phyloP scores from a whole-genome alignment of 805 yeast species.

The Millerago galiae region DNA sequence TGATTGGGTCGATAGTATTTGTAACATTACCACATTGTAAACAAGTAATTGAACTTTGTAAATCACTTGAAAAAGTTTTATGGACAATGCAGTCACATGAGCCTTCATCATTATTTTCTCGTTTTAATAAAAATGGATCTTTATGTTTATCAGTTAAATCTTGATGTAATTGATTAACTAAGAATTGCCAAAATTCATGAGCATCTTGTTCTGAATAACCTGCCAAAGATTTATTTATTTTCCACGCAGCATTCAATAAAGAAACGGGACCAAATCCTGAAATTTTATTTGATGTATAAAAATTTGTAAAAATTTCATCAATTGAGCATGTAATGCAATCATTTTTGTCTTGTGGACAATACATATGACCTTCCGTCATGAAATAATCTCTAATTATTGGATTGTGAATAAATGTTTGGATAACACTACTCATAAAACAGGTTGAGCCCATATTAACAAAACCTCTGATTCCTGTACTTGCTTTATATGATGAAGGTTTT shows the following conservation, averaged over 20 bases:
- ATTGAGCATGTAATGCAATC: slow-evolving; percentile 79
- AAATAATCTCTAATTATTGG: slow-evolving; percentile 78
- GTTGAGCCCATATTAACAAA: slow-evolving; percentile 94
- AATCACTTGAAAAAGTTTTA: slow-evolving; percentile 72
- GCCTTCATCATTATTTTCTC: slow-evolving; percentile 1
- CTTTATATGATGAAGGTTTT: slow-evolving; percentile 33
- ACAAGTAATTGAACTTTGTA: slow-evolving; percentile 77
- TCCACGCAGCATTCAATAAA: slow-evolving; percentile 81
- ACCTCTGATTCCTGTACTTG: slow-evolving; percentile 79
- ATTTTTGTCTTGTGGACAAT: slow-evolving; percentile 38
- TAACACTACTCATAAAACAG: slow-evolving; percentile 90
- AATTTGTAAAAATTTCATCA: slow-evolving; percentile 69
- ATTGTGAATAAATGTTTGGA: slow-evolving; percentile 86
- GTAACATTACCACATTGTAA: slow-evolving; percentile 51
- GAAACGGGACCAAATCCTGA: slow-evolving; percentile 79
- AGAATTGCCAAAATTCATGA: slow-evolving; percentile 93
- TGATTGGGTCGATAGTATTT: slow-evolving; percentile 75
- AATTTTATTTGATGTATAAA: slow-evolving; percentile 56
- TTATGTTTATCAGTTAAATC: slow-evolving; percentile 21
- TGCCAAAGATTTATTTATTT: slow-evolving; percentile 74
- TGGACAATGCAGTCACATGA: slow-evolving; percentile 77
- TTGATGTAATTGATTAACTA: slow-evolving; percentile 75
- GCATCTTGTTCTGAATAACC: slow-evolving; percentile 99
- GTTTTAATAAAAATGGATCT: slow-evolving; percentile 8
- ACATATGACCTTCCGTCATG: slow-evolving; percentile 64